Percentiles rank a stretch among this genome's conserved stretches.
These are phyloP conservation scores for Suillus lakei DNA, from an alignment of 768 basidiomycete genomes.

Conservation along the genomic window DNA sequence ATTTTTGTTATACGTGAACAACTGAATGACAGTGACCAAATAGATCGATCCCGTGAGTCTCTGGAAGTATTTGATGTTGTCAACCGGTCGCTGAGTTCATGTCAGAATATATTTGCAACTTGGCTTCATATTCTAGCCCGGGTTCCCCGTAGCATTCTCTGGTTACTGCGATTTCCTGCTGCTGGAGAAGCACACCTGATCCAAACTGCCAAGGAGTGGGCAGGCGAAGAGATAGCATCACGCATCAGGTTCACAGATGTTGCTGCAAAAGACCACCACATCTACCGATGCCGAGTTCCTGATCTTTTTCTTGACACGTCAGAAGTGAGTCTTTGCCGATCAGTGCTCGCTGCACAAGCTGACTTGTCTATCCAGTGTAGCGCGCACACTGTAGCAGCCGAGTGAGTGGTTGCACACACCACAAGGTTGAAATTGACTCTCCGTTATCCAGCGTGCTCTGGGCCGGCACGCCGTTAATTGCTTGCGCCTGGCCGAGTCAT, in stretches of 20 bases:
- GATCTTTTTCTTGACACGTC: conserved; percentile 58
- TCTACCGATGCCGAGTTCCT: conserved; percentile 49
- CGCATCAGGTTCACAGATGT: conserved; percentile 55
- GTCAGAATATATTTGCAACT: conserved; percentile 47
- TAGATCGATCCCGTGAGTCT: conserved; percentile 42
- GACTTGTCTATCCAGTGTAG: conserved; percentile 42
- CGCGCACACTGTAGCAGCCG: conserved; percentile 55
- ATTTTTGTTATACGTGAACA: not conserved
- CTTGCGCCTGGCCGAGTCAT: conserved; percentile 49
- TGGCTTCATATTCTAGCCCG: conserved; percentile 52
- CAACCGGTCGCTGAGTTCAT: conserved; percentile 11
- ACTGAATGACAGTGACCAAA: not conserved
- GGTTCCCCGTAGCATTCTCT: conserved; percentile 53
- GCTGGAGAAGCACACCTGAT: conserved; percentile 51
- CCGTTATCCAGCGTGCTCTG: conserved; percentile 45
- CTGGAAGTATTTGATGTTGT: not conserved
- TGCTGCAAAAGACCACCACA: conserved; percentile 49
- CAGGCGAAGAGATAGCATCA: conserved; percentile 47
- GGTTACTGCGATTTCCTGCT: conserved; percentile 55
- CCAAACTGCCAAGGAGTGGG: conserved; percentile 48
- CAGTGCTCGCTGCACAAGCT: not conserved
- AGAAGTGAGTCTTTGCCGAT: conserved; percentile 38
- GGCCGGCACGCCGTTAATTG: conserved; percentile 55
- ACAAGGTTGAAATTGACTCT: conserved; percentile 8
- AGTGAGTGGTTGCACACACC: conserved; percentile 36